Evolutionary conservation across 2,329 filamentous ascomycete species (phyloP).

Genomic region (Bipolaris zeicola): DNA sequence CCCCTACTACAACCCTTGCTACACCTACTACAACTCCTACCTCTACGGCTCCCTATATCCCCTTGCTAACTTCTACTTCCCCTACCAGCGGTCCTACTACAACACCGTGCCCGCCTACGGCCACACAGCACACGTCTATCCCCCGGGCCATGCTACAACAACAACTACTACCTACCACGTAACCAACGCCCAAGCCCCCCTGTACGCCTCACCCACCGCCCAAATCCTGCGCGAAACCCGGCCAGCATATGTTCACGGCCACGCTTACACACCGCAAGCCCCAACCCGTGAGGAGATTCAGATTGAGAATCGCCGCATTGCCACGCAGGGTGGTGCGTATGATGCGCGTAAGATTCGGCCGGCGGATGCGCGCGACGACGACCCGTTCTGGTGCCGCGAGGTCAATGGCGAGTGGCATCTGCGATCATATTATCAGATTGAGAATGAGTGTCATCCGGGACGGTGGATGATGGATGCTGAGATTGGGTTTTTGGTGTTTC

Average conservation of each 20-base stretch:
- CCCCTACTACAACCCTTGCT: slow-evolving; percentile 24
- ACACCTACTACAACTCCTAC: slow-evolving; percentile 33
- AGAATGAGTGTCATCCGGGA: slow-evolving; percentile 47
- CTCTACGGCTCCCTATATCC: slow-evolving; percentile 37
- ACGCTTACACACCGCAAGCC: slow-evolving; percentile 2
- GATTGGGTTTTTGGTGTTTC: slow-evolving; percentile 42
- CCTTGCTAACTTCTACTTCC: slow-evolving; percentile 44
- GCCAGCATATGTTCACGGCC: slow-evolving; percentile 19
- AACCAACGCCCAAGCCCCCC: slow-evolving; percentile 27
- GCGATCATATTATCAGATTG: slow-evolving; percentile 45
- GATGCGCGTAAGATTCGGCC: slow-evolving; percentile 39
- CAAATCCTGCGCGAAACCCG: slow-evolving; percentile 19
- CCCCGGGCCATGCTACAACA: slow-evolving; percentile 24
- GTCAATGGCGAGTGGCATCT: slow-evolving; percentile 45
- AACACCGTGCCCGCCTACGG: slow-evolving; percentile 28
- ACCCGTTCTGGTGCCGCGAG: slow-evolving; percentile 48
- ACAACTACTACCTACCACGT: slow-evolving; percentile 36
- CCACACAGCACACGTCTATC: slow-evolving; percentile 33
- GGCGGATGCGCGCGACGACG: slow-evolving; percentile 39
- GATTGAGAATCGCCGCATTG: slow-evolving; percentile 37
- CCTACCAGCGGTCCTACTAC: slow-evolving; percentile 43
- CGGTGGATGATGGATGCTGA: slow-evolving; percentile 45
- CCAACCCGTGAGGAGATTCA: slow-evolving; percentile 35
- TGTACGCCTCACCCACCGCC: slow-evolving; percentile 3
- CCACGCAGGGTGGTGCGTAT: slow-evolving; percentile 42